Base-by-base conservation (phyloP, 306 rosid species). In the Sesbania bispinosa region DNA sequence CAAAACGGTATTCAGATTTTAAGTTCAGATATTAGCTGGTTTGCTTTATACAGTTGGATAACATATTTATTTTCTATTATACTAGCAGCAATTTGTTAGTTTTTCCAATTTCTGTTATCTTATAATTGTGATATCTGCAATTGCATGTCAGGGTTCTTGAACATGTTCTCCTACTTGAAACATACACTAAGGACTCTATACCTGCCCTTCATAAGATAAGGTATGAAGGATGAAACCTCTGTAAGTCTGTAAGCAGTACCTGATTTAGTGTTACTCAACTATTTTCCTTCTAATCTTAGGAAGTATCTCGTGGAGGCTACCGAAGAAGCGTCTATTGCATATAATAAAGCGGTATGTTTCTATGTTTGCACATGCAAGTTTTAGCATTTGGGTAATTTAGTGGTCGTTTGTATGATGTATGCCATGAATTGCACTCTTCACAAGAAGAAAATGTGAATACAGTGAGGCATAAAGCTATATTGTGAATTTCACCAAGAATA, bases 171-270 rank as follows among this genome's bases (percentile, higher is more conserved):
- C 77, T 86, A 60, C 81, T 80, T 6, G 91, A 85, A 67, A 91
- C 99, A 48, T 94, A 91, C 86, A 83, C 97, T 13, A 79, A 83
- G 85, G 93, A 94, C 11, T 86, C 97, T 6, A 84, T 89, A 72
- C 92, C 91, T 6, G 93, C 97, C 50, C 93, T 94, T 67, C 90
- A 86, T 76, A 88, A 85, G 83, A 91, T 95, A 82, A 89, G 97
- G 99, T 89, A 65, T 63, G 33, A 41, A 53, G 0, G 23, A 36
- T 16, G 61, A 73, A 21, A 26, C 59, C 6, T 26, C 2, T 19
- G 53, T 11, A 71, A 82, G 58, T 53, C 68, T 32, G 19, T 65
- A 10, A 23, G 29, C 47, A 10, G 30, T 62, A 65, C 73, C 62
- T 45, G 36, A 10, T 57, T 47, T 55, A 15, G 24, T 60, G 35